A percentile compares a stretch with the other conserved stretches of the same genome.
phyloP scores from a whole-genome alignment of 2,329 filamentous ascomycete genomes.

The Cercospora nicotianae region DNA sequence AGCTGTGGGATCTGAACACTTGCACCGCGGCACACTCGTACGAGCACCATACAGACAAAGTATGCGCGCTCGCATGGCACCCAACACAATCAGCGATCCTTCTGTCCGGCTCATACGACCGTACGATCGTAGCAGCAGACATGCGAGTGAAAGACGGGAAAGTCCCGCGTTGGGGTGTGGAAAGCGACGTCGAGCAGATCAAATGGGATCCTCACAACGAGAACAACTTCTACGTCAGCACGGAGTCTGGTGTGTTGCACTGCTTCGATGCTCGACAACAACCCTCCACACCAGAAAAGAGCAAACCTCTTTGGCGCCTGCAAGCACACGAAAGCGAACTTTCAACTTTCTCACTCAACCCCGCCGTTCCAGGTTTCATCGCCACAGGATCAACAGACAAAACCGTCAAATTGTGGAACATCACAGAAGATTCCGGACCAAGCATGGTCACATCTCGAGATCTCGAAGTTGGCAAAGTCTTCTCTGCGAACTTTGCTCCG shows the following conservation, averaged over 20 bases:
- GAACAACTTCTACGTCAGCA: constrained; percentile 91
- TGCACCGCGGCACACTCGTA: constrained; percentile 94
- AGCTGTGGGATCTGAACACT: constrained; percentile 95
- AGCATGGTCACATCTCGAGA: constrained; percentile 90
- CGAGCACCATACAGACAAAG: constrained; percentile 93
- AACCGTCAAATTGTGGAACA: constrained; percentile 95
- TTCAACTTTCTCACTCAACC: constrained; percentile 90
- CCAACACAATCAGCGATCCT: constrained; percentile 81
- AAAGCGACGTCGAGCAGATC: constrained; percentile 91
- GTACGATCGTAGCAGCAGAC: constrained; percentile 89
- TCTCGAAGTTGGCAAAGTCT: constrained; percentile 91
- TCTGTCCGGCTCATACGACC: constrained; percentile 91
- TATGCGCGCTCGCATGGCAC: constrained; percentile 95
- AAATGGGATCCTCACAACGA: constrained; percentile 90
- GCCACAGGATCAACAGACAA: constrained; percentile 92
- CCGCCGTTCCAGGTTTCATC: constrained; percentile 84
- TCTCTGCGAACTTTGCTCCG: constrained; percentile 85
- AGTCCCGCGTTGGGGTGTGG: constrained; percentile 83
- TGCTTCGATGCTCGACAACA: constrained; percentile 83
- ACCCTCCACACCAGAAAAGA: constrained; percentile 68
- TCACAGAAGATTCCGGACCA: constrained; percentile 67
- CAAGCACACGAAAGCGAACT: constrained; percentile 94
- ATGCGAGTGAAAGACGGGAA: constrained; percentile 89
- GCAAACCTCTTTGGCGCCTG: constrained; percentile 88
- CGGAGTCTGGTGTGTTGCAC: constrained; percentile 87